These are phyloP conservation scores for Amesomyces nigricolor DNA, from an alignment of 2,329 filamentous ascomycete species.

Conservation along the genomic window DNA sequence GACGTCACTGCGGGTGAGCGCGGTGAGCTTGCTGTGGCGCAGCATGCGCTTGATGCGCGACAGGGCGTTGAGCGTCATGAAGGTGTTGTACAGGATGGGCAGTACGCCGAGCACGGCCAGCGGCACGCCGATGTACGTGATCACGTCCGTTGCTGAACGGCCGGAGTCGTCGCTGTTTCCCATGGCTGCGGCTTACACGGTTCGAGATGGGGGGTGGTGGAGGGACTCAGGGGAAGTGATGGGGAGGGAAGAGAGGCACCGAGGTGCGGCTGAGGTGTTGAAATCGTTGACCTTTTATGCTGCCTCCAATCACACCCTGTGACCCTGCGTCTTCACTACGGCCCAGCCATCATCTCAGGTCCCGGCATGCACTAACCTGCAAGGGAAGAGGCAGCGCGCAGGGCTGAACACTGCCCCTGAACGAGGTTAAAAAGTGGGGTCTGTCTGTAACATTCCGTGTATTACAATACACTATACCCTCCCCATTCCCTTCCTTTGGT, in stretches of 20 bases:
- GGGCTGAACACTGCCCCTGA: too few species aligned
- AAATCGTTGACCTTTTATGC: background rate
- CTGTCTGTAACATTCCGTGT: too few species aligned
- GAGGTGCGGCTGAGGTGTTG: background rate
- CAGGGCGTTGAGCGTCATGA: slow-evolving; percentile 53
- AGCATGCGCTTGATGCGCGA: slow-evolving; percentile 57
- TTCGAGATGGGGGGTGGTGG: background rate
- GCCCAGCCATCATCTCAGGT: too few species aligned
- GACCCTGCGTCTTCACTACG: too few species aligned
- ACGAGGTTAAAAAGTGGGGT: too few species aligned
- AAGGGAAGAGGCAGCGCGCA: too few species aligned
- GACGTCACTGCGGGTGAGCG: slow-evolving; percentile 56
- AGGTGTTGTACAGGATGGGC: slow-evolving; percentile 61
- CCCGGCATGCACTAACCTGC: too few species aligned
- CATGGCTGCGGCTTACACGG: too few species aligned
- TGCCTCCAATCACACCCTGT: background rate
- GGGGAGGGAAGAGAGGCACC: background rate
- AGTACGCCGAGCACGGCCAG: slow-evolving; percentile 42
- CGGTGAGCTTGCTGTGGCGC: slow-evolving; percentile 49
- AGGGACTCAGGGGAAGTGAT: background rate
- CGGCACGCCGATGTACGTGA: slow-evolving; percentile 34
- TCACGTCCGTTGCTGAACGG: slow-evolving; percentile 28
- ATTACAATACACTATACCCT: too few species aligned
- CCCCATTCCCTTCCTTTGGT: too few species aligned
- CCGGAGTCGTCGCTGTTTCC: background rate